These are phyloP conservation scores for Penicillium longicatenatum DNA, from an alignment of 495 filamentous ascomycete genomes.

Conservation along the genomic window DNA sequence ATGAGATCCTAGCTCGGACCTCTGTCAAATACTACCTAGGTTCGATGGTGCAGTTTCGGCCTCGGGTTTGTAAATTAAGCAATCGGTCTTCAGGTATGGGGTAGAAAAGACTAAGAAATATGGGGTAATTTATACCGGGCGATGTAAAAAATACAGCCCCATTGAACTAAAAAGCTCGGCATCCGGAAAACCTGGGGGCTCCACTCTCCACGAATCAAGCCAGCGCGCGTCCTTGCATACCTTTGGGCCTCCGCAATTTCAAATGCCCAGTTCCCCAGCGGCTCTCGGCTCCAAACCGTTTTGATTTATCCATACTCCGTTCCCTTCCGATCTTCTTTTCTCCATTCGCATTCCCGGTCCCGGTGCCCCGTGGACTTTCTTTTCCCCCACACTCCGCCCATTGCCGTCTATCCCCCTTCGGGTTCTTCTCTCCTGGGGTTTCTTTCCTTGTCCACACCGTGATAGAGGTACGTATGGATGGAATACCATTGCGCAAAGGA, in stretches of 20 bases:
- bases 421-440: neutral
- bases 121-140: neutral
- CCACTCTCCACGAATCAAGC: constrained; percentile 27
- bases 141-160: neutral
- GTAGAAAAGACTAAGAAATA: neutral
- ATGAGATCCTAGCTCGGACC: constrained; percentile 21
- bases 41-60: neutral
- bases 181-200: constrained; percentile 23
- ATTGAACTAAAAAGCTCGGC: constrained; percentile 7
- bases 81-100: neutral
- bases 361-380: constrained; percentile 37
- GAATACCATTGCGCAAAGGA: neutral
- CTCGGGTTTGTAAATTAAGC: neutral
- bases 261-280: constrained; percentile 21
- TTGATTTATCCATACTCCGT: constrained; percentile 25
- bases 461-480: neutral
- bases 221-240: constrained; percentile 30
- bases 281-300: constrained; percentile 24
- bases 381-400: constrained; percentile 46
- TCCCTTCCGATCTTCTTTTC: constrained; percentile 25
- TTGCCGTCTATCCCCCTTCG: constrained; percentile 19
- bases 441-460: constrained; percentile 2
- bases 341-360: constrained; percentile 33
- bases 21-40: neutral
- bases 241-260: constrained; percentile 29